Evolutionary conservation across 2,329 filamentous ascomycete species (phyloP).

Genomic region (Fragosphaeria purpurea): DNA sequence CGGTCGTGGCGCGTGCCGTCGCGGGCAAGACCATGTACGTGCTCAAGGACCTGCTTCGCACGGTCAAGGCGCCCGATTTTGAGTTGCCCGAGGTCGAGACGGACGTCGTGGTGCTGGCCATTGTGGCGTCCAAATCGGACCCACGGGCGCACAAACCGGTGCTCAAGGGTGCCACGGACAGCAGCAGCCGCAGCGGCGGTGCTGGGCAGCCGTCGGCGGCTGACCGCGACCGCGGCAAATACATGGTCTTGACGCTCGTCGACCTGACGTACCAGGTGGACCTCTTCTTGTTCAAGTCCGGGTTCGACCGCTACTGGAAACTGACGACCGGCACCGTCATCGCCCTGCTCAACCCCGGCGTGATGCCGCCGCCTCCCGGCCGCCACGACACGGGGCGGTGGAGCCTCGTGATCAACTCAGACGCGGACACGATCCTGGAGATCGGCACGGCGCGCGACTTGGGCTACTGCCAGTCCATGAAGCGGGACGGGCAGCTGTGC

Average conservation of each 20-base stretch:
- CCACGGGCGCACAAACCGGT: slow-evolving; percentile 52
- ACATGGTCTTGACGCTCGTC: slow-evolving; percentile 82
- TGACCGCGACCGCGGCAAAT: slow-evolving; percentile 61
- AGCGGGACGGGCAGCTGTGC: slow-evolving; percentile 75
- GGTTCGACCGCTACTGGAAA: slow-evolving; percentile 90
- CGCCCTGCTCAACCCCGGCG: slow-evolving; percentile 80
- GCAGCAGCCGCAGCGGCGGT: background rate
- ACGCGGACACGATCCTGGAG: slow-evolving; percentile 82
- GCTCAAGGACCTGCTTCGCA: slow-evolving; percentile 70
- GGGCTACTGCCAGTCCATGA: slow-evolving; percentile 75
- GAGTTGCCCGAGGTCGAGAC: slow-evolving; percentile 72
- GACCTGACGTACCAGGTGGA: slow-evolving; percentile 88
- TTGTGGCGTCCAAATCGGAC: slow-evolving; percentile 80
- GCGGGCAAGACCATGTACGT: slow-evolving; percentile 66
- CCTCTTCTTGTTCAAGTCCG: slow-evolving; percentile 82
- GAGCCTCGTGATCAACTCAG: slow-evolving; percentile 73
- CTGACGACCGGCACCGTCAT: slow-evolving; percentile 83
- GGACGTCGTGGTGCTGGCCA: slow-evolving; percentile 81
- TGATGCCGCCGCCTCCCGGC: slow-evolving; percentile 76
- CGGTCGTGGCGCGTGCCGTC: slow-evolving; percentile 67
- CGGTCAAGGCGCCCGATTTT: slow-evolving; percentile 74
- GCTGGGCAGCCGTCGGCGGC: slow-evolving; percentile 25
- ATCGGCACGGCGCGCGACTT: slow-evolving; percentile 77
- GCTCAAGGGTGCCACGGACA: slow-evolving; percentile 18
- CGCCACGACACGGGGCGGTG: slow-evolving; percentile 74